phyloP scores from a whole-genome alignment of 805 yeast genomes.

The Cyberlindnera saturnus region DNA sequence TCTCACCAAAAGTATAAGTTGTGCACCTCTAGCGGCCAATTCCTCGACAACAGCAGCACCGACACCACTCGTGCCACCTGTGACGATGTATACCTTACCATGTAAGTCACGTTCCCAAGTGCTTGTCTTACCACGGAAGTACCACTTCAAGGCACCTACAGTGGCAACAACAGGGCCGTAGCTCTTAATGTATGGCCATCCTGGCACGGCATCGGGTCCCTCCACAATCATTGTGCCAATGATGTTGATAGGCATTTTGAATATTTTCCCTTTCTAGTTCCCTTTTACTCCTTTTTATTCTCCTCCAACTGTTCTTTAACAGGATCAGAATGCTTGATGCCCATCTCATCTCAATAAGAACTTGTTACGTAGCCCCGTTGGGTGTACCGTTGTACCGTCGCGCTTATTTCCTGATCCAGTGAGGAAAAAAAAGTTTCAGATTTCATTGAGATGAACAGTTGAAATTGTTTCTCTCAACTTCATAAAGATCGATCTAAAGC shows the following conservation, averaged over 20 bases:
- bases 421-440: no score
- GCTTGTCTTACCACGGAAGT: constrained; percentile 73
- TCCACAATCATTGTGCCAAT: constrained; percentile 61
- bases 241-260: constrained; percentile 77
- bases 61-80: constrained; percentile 93
- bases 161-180: constrained; percentile 51
- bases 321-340: no score
- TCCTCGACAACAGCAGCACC: constrained; percentile 75
- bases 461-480: no score
- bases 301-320: no score
- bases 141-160: constrained; percentile 53
- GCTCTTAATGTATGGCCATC: constrained; percentile 51
- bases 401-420: not conserved
- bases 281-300: no score
- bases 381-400: no score
- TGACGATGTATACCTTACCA: constrained; percentile 75
- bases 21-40: constrained; percentile 81
- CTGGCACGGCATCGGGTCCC: constrained; percentile 74
- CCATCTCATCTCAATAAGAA: no score
- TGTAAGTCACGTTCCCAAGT: constrained; percentile 92
- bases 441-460: no score
- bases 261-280: not conserved
- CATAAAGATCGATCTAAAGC: no score
- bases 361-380: no score
- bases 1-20: constrained; percentile 66